Base-by-base conservation (phyloP, 75 land plant genomes). In the Adiantum capillusveneris region DNA sequence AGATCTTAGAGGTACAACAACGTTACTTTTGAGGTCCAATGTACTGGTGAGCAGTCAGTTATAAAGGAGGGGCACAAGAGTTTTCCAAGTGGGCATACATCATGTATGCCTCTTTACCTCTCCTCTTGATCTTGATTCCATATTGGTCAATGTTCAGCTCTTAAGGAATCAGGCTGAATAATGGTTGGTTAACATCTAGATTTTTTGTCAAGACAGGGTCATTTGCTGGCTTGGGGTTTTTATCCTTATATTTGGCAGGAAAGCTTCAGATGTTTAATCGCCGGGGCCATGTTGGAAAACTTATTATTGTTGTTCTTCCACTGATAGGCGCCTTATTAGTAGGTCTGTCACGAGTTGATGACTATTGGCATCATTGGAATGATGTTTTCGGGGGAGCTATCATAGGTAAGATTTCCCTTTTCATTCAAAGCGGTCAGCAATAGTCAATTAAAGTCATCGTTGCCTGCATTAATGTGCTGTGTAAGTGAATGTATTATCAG, bases 301-400 rank as follows among this genome's bases (percentile, higher is more conserved):
- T 90, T 17, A 69, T 78, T 41, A 63, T 87, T 62, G 84, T 88
- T 12, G 63, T 79, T 20, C 45, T 65, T 13, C 94, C 94, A 0
- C 60, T 88, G 13, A 80, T 85, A 39, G 37, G 61, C 29, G 88
- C 94, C 16, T 71, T 80, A n/a, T 67, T 88, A 29, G 75, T 90
- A 11, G 88, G 72, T 14, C 43, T 90, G 45, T 90, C 94, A 31
- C 90, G 94, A 48, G 90, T 88, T 21, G 83, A 82, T 75, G 91
- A 88, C 37, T 88, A 88, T 69, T 82, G 87, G 83, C 96, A 90
- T 64, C 94, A 89, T 53, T 90, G 96, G 96, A 80, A 81, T 53
- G 94, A 90, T 75, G 84, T 90, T 0, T 77, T 90, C 58, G 77
- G 68, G 16, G 96, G 88, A 30, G 88, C 76, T 18, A 29, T 84